phyloP scores from a whole-genome alignment of 2,329 filamentous ascomycete species.

The Fusarium sp. region DNA sequence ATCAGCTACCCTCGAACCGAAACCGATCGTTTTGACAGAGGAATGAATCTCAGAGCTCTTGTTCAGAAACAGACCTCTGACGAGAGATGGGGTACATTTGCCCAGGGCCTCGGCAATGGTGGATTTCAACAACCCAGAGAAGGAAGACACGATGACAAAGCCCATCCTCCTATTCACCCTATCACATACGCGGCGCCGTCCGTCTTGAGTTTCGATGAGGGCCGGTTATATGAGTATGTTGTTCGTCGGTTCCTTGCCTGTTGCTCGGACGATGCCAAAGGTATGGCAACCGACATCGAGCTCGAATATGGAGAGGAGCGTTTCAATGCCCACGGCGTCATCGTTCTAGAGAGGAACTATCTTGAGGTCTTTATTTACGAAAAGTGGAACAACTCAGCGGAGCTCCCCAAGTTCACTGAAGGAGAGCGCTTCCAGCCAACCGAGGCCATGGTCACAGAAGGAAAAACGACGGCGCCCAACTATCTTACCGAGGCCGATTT shows the following conservation, averaged over 20 bases:
- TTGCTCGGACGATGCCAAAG: conserved; percentile 92
- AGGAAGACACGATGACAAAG: conserved; percentile 92
- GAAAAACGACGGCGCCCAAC: conserved; percentile 83
- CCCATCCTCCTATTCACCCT: conserved; percentile 96
- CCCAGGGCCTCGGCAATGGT: conserved; percentile 75
- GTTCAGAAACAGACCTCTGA: conserved; percentile 85
- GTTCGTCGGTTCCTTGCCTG: conserved; percentile 91
- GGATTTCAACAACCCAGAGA: conserved; percentile 81
- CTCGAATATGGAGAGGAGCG: conserved; percentile 82
- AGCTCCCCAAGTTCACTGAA: conserved; percentile 78
- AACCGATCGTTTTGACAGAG: conserved; percentile 92
- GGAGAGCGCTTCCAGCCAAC: conserved; percentile 87
- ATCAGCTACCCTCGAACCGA: conserved; percentile 98
- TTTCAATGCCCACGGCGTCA: conserved; percentile 83
- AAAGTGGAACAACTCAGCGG: conserved; percentile 88
- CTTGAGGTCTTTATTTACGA: conserved; percentile 96
- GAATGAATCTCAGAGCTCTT: conserved; percentile 80
- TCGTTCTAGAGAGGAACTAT: conserved; percentile 88
- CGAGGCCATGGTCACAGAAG: conserved; percentile 87
- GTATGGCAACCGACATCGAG: conserved; percentile 83
- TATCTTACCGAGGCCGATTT: conserved; percentile 96
- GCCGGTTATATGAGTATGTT: conserved; percentile 89
- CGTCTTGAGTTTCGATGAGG: conserved; percentile 71
- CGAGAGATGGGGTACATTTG: conserved; percentile 79
- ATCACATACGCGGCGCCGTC: conserved; percentile 79